Evolutionary conservation across 2,329 filamentous ascomycete species (phyloP), one percentile per base, ranked within the genome.

Genomic region (Xylariaceae sp.): DNA sequence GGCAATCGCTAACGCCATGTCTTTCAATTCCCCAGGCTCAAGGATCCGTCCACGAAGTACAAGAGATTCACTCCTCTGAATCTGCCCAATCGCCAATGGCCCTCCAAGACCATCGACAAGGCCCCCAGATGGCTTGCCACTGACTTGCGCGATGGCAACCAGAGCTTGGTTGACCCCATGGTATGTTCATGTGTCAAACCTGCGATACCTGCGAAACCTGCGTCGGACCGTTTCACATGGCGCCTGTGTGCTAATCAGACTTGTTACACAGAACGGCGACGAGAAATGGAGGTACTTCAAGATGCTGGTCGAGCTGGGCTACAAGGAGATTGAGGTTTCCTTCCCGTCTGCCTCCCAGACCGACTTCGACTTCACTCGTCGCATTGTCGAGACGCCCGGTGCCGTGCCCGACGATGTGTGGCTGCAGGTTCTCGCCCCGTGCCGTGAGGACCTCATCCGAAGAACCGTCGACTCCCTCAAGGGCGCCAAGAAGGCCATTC

Each of bases 281-380:
- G 92, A 97, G 80, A 97, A 97, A 78, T 94, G 89, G 85, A 81
- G 82, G 62, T 97, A 92, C 81, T 97, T 97, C 81, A 87, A 92
- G 76, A 95, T 96, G 91, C 85, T 97, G 56, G 85, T 88, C 69
- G 86, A 93, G 62, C 82, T 97, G 53, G 93, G 94, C 68, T 97
- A 95, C 82, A 97, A 97, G 78, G 93, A 97, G 77, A 97, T 97
- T 66, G 93, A 97, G 73, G 88, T 97, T 17, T 94, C 92, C 3
- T 97, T 96, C 77, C 93, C 93, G 53, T 96, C 92, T 0, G 92
- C 93, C 11, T 96, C 92, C 45, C 88, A 96, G 73, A 96, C 89
- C 70, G 94, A 97, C 77, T 97, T 92, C 78, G 90, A 96, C 79
- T 97, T 97, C 72, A 96, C 92, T 47, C 83, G 91, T 66, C 86